Evolutionary conservation across 371 early-diverging fungal species (phyloP).

Genomic region (Lichtheimia hyalospora): DNA sequence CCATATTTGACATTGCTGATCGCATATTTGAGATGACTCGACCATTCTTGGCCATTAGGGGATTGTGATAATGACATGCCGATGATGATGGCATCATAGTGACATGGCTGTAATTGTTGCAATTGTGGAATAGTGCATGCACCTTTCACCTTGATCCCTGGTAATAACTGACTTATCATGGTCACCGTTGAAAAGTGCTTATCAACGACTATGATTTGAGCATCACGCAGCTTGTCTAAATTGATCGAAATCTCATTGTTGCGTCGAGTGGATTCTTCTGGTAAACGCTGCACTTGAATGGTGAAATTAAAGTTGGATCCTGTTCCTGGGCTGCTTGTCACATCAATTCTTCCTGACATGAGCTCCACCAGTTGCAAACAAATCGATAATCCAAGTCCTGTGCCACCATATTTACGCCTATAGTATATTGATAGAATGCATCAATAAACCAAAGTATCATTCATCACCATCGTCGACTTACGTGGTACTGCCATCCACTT

Average conservation of each 20-base stretch:
- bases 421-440: too few relatives aligned
- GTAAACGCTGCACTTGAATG: conserved; percentile 36
- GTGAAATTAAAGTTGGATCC: conserved; percentile 62
- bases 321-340: conserved; percentile 49
- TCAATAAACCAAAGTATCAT: too few relatives aligned
- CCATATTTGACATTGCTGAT: too few relatives aligned
- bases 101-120: background rate
- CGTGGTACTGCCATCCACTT: conserved; percentile 61
- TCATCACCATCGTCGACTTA: conserved; percentile 8
- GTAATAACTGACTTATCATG: conserved; percentile 31
- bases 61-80: conserved; percentile 21
- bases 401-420: conserved; percentile 64
- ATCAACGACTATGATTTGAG: conserved; percentile 36
- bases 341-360: conserved; percentile 58
- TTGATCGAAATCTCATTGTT: conserved; percentile 1
- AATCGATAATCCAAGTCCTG: conserved; percentile 64
- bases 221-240: conserved; percentile 19
- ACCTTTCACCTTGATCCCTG: conserved; percentile 25
- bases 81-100: conserved; percentile 38
- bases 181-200: conserved; percentile 27
- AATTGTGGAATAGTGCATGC: conserved; percentile 23
- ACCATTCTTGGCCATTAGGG: background rate
- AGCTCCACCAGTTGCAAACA: conserved; percentile 53
- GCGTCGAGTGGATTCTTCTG: conserved; percentile 23
- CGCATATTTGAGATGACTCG: background rate